Percentiles rank a stretch among this genome's conserved stretches.
phyloP scores from a whole-genome alignment of 257 asterid species.

The Nicotiana undulata region DNA sequence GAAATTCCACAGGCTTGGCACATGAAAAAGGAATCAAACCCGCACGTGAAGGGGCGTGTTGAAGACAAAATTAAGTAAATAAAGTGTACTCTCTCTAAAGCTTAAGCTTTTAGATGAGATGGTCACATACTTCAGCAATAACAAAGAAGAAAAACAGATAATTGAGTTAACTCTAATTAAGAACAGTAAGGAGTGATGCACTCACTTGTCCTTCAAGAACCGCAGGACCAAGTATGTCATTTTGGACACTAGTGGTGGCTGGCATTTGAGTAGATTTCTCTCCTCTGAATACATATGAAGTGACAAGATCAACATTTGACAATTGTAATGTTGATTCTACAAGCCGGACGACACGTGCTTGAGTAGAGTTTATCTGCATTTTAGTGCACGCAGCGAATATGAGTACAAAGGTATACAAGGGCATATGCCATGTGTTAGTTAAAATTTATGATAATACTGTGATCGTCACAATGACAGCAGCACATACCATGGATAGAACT shows the following conservation, averaged over 20 bases:
- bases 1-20: too few relatives aligned
- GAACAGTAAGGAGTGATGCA: background rate
- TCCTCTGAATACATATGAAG: slow-evolving; percentile 61
- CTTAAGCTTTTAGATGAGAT: too few relatives aligned
- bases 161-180: background rate
- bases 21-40: too few relatives aligned
- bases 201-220: slow-evolving; percentile 76
- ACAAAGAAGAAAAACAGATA: background rate
- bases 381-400: background rate
- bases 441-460: too few relatives aligned
- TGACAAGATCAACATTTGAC: slow-evolving; percentile 75
- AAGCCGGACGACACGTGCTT: slow-evolving; percentile 66
- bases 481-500: slow-evolving; percentile 65
- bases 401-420: background rate
- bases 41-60: too few relatives aligned
- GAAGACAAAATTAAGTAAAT: too few relatives aligned
- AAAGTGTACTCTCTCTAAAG: too few relatives aligned
- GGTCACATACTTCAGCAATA: background rate
- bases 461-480: background rate
- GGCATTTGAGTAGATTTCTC: slow-evolving; percentile 67
- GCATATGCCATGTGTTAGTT: background rate
- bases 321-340: slow-evolving; percentile 66
- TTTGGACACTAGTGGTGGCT: slow-evolving; percentile 49
- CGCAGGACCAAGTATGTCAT: slow-evolving; percentile 71
- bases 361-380: slow-evolving; percentile 67